Percentiles rank a stretch among this genome's conserved stretches.
These are phyloP conservation scores for Paraconiothyrium sp. DNA, from an alignment of 2,329 filamentous ascomycete genomes.

Conservation along the genomic window DNA sequence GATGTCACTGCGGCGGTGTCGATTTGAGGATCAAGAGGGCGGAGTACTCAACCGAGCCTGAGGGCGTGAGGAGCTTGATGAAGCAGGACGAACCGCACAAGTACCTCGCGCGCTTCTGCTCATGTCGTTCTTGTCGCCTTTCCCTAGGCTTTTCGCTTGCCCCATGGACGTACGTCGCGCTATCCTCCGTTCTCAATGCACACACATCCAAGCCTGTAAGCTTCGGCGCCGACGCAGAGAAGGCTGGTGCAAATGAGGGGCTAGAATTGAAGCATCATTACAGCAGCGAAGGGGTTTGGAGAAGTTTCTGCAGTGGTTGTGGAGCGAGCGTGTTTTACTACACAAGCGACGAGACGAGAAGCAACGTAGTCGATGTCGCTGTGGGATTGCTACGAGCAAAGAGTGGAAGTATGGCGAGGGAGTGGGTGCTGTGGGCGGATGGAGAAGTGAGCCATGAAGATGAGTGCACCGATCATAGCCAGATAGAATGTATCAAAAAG, in stretches of 20 bases:
- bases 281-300: constrained; percentile 7
- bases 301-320: constrained; percentile 6
- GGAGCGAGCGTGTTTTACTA: constrained; percentile 10
- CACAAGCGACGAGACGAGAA: background rate
- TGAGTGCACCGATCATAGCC: background rate
- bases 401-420: constrained; percentile 14
- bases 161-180: constrained; percentile 7
- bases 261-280: constrained; percentile 2
- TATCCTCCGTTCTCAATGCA: background rate
- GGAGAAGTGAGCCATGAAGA: constrained; percentile 9
- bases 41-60: background rate
- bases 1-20: constrained; percentile 9
- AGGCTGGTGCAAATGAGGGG: constrained; percentile 1
- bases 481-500: background rate
- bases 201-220: background rate
- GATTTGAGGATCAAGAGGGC: constrained; percentile 1
- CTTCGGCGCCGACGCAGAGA: background rate
- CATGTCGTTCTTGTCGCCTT: constrained; percentile 8
- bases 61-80: background rate
- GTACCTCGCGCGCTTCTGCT: constrained; percentile 10
- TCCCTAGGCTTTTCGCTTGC: constrained; percentile 1
- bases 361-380: constrained; percentile 2
- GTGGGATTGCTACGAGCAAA: constrained; percentile 4
- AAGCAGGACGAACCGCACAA: background rate
- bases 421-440: constrained; percentile 10